Percentiles rank a stretch among this genome's conserved stretches.
Conservation (phyloP, 2,329 filamentous ascomycete genomes). For the Paradendryphiella salina region DNA sequence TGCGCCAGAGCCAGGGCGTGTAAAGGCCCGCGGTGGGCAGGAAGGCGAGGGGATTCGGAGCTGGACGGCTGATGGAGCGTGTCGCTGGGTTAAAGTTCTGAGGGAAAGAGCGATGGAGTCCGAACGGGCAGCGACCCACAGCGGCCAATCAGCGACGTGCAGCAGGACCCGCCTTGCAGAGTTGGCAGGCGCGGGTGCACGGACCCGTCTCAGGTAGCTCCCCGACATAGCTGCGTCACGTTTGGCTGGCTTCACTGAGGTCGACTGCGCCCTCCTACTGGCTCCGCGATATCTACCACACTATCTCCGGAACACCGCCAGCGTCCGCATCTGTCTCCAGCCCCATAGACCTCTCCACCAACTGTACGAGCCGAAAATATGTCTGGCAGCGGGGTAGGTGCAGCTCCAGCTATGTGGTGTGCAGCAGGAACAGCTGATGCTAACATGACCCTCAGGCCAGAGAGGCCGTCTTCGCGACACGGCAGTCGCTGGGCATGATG, state of each 20-base stretch:
- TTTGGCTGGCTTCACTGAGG: slow-evolving; percentile 8
- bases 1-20: slow-evolving; percentile 34
- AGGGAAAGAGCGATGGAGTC: slow-evolving; percentile 17
- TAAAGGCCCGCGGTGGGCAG: slow-evolving; percentile 39
- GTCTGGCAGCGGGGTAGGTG: slow-evolving; percentile 59
- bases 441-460: slow-evolving; percentile 66
- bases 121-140: slow-evolving; percentile 18
- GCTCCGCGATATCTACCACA: slow-evolving; percentile 7
- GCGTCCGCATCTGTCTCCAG: slow-evolving; percentile 5
- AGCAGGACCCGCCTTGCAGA: slow-evolving; percentile 11
- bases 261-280: slow-evolving; percentile 10
- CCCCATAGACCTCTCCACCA: slow-evolving; percentile 3
- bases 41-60: slow-evolving; percentile 23
- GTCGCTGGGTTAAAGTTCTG: slow-evolving; percentile 26
- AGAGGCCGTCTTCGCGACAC: slow-evolving; percentile 95
- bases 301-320: slow-evolving; percentile 1
- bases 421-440: slow-evolving; percentile 19
- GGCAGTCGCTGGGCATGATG: slow-evolving; percentile 95
- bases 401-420: slow-evolving; percentile 16
- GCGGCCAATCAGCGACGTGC: slow-evolving; percentile 13
- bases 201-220: slow-evolving; percentile 20
- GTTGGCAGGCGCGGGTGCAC: slow-evolving; percentile 25
- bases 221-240: slow-evolving; percentile 27
- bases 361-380: slow-evolving; percentile 44
- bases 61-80: slow-evolving; percentile 32